Evolutionary conservation across 2,329 filamentous ascomycete species (phyloP).

Genomic region (Trichoderma atrobrunneum): DNA sequence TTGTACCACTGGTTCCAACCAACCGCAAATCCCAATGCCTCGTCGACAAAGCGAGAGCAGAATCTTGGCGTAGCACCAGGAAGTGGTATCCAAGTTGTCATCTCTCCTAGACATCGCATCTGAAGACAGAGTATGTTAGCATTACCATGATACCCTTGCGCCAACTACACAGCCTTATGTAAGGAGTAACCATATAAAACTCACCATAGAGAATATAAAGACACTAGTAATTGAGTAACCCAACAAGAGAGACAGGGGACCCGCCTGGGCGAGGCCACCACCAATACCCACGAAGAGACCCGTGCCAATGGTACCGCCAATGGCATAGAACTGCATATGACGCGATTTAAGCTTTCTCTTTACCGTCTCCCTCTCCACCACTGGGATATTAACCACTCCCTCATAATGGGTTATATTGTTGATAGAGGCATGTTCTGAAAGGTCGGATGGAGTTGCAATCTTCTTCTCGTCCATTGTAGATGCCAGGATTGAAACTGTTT

Average conservation of each 20-base stretch:
- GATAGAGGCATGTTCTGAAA: background rate
- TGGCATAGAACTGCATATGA: slow-evolving; percentile 50
- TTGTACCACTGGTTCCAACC: slow-evolving; percentile 52
- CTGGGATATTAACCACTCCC: background rate
- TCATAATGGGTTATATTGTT: background rate
- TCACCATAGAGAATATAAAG: slow-evolving; percentile 42
- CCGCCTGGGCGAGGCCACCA: slow-evolving; percentile 40
- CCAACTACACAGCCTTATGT: background rate
- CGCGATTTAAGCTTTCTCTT: slow-evolving; percentile 28
- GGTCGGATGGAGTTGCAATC: background rate
- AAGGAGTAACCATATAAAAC: background rate
- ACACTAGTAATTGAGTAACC: slow-evolving; percentile 46
- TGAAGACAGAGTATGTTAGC: background rate
- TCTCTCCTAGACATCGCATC: slow-evolving; percentile 52
- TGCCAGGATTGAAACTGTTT: background rate
- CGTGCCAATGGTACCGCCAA: slow-evolving; percentile 46
- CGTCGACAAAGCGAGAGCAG: slow-evolving; percentile 54
- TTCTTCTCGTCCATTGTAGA: slow-evolving; percentile 8
- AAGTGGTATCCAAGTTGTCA: slow-evolving; percentile 55
- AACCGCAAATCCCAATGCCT: slow-evolving; percentile 51
- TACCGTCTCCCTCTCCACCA: background rate
- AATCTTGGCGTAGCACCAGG: slow-evolving; percentile 55
- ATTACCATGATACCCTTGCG: background rate
- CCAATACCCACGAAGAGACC: slow-evolving; percentile 47
- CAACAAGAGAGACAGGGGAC: slow-evolving; percentile 43